phyloP scores from a whole-genome alignment of 192 early-diverging fungal species.

The Linnemannia zychae region DNA sequence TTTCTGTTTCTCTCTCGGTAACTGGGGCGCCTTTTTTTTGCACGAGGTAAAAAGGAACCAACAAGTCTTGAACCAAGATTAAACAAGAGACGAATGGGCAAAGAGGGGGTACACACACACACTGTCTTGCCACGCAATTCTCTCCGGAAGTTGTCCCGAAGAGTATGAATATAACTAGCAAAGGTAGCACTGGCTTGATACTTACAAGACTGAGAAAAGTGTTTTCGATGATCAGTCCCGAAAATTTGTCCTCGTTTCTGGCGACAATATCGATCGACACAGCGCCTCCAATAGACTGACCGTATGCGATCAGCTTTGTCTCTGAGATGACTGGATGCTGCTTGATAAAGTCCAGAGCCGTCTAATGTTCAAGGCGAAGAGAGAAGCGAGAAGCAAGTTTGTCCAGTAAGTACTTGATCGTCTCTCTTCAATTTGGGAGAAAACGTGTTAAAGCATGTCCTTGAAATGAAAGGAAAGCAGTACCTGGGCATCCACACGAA shows the following conservation, averaged over 20 bases:
- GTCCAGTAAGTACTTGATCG: neutral
- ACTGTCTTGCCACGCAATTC: neutral
- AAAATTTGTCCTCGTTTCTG: slow-evolving; percentile 79
- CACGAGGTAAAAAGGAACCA: neutral
- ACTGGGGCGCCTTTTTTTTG: neutral
- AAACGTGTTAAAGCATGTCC: neutral
- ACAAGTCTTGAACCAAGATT: neutral
- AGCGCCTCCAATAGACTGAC: slow-evolving; percentile 97
- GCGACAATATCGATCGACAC: slow-evolving; percentile 92
- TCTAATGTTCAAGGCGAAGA: slow-evolving; percentile 54
- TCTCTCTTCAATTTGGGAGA: neutral
- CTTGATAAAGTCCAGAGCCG: slow-evolving; percentile 87
- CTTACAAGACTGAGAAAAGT: slow-evolving; percentile 90
- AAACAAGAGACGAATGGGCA: too few relatives aligned
- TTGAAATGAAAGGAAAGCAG: neutral
- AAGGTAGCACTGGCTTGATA: neutral
- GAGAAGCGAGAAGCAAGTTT: neutral
- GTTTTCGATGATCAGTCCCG: slow-evolving; percentile 93
- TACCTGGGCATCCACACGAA: slow-evolving; percentile 90
- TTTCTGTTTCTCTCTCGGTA: neutral
- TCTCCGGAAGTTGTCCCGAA: neutral
- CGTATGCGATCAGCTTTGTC: slow-evolving; percentile 90
- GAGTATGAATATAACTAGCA: neutral
- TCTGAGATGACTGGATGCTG: slow-evolving; percentile 78
- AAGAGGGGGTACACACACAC: too few relatives aligned